Evolutionary conservation across 805 yeast species (phyloP).

Genomic region (Metschnikowia proteae): DNA sequence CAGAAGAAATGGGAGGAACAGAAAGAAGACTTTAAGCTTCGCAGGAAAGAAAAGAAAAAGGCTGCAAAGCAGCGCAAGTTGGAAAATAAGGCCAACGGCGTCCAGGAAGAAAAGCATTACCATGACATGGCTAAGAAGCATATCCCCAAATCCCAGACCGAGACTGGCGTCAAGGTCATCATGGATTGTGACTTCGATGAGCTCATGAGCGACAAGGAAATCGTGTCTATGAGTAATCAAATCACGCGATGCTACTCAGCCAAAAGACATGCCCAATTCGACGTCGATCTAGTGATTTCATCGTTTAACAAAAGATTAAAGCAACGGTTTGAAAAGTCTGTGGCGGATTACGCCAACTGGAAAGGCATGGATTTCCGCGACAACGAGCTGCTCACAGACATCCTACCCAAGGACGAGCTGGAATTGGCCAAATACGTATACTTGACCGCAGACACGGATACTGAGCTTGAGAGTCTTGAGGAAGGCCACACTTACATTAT

Average conservation of each 20-base stretch:
- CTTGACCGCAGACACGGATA: conserved; percentile 83
- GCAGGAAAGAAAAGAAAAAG: conserved; percentile 52
- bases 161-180: conserved; percentile 53
- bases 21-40: conserved; percentile 55
- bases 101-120: conserved; percentile 16
- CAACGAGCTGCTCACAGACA: conserved; percentile 28
- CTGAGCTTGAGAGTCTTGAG: conserved; percentile 57
- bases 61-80: conserved; percentile 23
- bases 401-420: conserved; percentile 24
- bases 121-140: conserved; percentile 25
- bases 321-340: conserved; percentile 61
- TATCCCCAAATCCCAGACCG: conserved; percentile 43
- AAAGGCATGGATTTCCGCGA: conserved; percentile 51
- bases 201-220: conserved; percentile 71
- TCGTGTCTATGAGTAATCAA: conserved; percentile 72
- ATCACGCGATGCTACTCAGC: conserved; percentile 79
- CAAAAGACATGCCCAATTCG: conserved; percentile 57
- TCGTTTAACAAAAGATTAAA: conserved; percentile 65
- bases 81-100: conserved; percentile 23
- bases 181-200: conserved; percentile 91
- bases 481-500: conserved; percentile 75
- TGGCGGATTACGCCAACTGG: conserved; percentile 66
- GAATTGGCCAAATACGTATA: conserved; percentile 52
- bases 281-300: conserved; percentile 56
- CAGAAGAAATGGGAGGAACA: conserved; percentile 56